Percentiles rank a stretch among this genome's conserved stretches.
These are phyloP conservation scores for Fonsecaea monophora DNA, from an alignment of 2,329 filamentous ascomycete genomes.

Conservation along the genomic window DNA sequence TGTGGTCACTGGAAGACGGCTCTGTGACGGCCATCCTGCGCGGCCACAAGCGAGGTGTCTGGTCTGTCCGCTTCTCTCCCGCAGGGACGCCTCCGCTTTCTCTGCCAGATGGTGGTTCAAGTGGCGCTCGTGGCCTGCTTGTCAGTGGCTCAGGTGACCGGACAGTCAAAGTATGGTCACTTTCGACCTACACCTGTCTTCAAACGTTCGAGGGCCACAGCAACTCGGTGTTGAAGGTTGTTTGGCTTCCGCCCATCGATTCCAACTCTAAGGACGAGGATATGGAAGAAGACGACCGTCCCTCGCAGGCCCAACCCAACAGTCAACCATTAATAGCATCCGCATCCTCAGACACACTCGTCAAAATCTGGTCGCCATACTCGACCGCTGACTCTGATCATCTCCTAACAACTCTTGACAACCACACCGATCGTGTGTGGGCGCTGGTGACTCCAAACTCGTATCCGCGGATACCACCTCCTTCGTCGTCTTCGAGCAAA, in stretches of 20 bases:
- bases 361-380: conserved; percentile 94
- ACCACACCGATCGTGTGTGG: conserved; percentile 96
- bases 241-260: conserved; percentile 72
- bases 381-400: conserved; percentile 64
- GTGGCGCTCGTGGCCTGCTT: conserved; percentile 76
- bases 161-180: conserved; percentile 92
- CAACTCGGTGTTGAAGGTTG: conserved; percentile 91
- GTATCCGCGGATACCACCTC: conserved; percentile 44
- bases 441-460: conserved; percentile 70
- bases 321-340: conserved; percentile 66
- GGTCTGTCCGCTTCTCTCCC: conserved; percentile 91
- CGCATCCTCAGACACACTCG: conserved; percentile 89
- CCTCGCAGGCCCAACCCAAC: conserved; percentile 39
- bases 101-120: conserved; percentile 73
- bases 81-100: conserved; percentile 75
- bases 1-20: conserved; percentile 89
- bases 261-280: conserved; percentile 40
- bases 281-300: conserved; percentile 45
- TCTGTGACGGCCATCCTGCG: conserved; percentile 89
- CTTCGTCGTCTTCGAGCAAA: conserved; percentile 44
- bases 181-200: conserved; percentile 89
- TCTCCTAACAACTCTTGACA: conserved; percentile 87
- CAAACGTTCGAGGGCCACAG: conserved; percentile 96
- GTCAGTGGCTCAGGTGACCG: conserved; percentile 95
- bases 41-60: conserved; percentile 93